Evolutionary conservation across 2,329 filamentous ascomycete species (phyloP).

Genomic region (Zymoseptoria crescenta): DNA sequence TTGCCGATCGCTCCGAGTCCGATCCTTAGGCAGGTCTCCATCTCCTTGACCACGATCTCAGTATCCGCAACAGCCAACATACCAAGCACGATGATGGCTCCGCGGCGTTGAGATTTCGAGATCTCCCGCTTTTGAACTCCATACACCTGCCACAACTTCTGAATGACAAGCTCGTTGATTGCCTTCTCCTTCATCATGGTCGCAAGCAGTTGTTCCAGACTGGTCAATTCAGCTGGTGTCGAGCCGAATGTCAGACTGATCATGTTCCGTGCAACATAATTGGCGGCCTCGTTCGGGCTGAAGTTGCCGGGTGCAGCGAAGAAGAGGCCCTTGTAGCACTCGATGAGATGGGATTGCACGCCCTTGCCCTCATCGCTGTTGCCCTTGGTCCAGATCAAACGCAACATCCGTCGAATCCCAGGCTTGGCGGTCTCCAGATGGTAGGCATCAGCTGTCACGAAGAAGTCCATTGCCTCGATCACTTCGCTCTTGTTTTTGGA

Average conservation of each 20-base stretch:
- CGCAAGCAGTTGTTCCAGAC: slow-evolving; percentile 83
- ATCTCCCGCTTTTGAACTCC: slow-evolving; percentile 90
- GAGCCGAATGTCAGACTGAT: slow-evolving; percentile 96
- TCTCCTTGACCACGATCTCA: slow-evolving; percentile 87
- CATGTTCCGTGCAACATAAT: slow-evolving; percentile 96
- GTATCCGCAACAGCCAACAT: slow-evolving; percentile 93
- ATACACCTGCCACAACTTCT: slow-evolving; percentile 96
- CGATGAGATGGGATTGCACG: slow-evolving; percentile 91
- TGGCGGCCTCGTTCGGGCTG: slow-evolving; percentile 79
- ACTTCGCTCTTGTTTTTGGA: slow-evolving; percentile 98
- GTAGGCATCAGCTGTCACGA: slow-evolving; percentile 90
- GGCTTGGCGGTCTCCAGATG: slow-evolving; percentile 88
- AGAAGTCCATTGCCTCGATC: slow-evolving; percentile 98
- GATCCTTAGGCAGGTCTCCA: slow-evolving; percentile 87
- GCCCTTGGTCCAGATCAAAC: slow-evolving; percentile 97
- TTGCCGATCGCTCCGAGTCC: slow-evolving; percentile 75
- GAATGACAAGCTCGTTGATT: slow-evolving; percentile 75
- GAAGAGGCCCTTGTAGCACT: slow-evolving; percentile 92
- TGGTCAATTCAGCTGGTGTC: slow-evolving; percentile 89
- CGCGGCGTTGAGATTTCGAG: slow-evolving; percentile 79
- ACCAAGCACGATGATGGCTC: slow-evolving; percentile 89
- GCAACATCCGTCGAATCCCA: slow-evolving; percentile 90
- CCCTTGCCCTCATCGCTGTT: slow-evolving; percentile 99
- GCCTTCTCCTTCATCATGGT: slow-evolving; percentile 96
- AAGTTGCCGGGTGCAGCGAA: slow-evolving; percentile 91